These are phyloP conservation scores for Kodamaea sp. DNA, from an alignment of 1,139 yeast species.

Conservation along the genomic window DNA sequence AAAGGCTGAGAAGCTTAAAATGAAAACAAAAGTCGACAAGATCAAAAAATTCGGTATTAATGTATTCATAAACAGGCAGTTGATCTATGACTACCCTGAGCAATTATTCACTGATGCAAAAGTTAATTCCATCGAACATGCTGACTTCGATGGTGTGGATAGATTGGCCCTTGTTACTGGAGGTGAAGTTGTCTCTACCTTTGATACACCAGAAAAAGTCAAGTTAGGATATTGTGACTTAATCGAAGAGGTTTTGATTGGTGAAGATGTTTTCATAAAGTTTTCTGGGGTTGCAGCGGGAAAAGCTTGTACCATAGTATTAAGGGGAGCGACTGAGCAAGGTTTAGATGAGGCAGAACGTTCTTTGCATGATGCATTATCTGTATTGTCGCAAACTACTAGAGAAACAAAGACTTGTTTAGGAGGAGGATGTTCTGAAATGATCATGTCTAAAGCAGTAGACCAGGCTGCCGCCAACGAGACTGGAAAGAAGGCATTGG, in stretches of 20 bases:
- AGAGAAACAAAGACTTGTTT: slow-evolving; percentile 91
- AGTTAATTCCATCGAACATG: slow-evolving; percentile 94
- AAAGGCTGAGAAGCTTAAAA: slow-evolving; percentile 91
- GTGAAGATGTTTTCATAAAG: slow-evolving; percentile 83
- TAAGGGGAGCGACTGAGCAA: slow-evolving; percentile 97
- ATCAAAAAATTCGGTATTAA: slow-evolving; percentile 81
- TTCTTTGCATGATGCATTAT: slow-evolving; percentile 93
- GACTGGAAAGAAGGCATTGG: slow-evolving; percentile 90
- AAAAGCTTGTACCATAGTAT: slow-evolving; percentile 93
- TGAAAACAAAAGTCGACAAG: slow-evolving; percentile 87
- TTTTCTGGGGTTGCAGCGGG: slow-evolving; percentile 95
- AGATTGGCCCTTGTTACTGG: slow-evolving; percentile 96
- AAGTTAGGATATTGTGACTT: slow-evolving; percentile 85
- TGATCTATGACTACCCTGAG: slow-evolving; percentile 97
- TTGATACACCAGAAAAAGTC: slow-evolving; percentile 86
- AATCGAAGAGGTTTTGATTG: slow-evolving; percentile 90
- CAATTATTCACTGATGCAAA: slow-evolving; percentile 86
- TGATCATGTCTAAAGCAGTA: slow-evolving; percentile 97
- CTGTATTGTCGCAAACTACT: slow-evolving; percentile 94
- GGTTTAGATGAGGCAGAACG: slow-evolving; percentile 97
- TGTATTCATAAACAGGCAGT: slow-evolving; percentile 91
- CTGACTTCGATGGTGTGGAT: slow-evolving; percentile 98
- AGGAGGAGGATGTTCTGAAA: slow-evolving; percentile 98
- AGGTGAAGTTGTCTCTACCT: slow-evolving; percentile 96
- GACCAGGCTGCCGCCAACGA: slow-evolving; percentile 93